These are phyloP conservation scores for Platanus orientalis DNA, from an alignment of 164 flowering plant species.

Conservation along the genomic window DNA sequence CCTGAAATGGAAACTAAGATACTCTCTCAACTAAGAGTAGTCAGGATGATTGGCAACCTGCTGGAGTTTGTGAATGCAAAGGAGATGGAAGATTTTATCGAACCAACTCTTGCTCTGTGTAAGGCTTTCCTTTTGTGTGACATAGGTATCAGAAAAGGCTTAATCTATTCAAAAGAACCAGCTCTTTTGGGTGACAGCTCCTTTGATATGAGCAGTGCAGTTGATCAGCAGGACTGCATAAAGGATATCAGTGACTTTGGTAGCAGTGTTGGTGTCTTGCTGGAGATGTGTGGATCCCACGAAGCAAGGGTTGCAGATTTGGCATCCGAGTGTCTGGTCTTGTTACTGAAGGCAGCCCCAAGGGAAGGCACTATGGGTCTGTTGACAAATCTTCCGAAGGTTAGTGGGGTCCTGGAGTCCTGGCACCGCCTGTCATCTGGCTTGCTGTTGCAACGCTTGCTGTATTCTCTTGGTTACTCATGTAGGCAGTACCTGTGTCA, in stretches of 20 bases:
- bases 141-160: slow-evolving; percentile 40
- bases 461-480: slow-evolving; percentile 76
- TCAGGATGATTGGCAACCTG: slow-evolving; percentile 79
- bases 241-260: slow-evolving; percentile 77
- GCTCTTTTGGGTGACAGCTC: slow-evolving; percentile 44
- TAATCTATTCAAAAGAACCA: slow-evolving; percentile 51
- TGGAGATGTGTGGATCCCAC: slow-evolving; percentile 47
- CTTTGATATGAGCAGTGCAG: slow-evolving; percentile 24
- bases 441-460: slow-evolving; percentile 49
- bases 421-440: slow-evolving; percentile 30
- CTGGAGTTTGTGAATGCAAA: slow-evolving; percentile 79
- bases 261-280: slow-evolving; percentile 56
- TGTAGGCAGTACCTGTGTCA: slow-evolving; percentile 70
- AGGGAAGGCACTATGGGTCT: slow-evolving; percentile 83
- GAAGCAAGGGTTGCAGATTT: slow-evolving; percentile 56
- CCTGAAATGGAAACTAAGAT: slow-evolving; percentile 79
- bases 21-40: slow-evolving; percentile 77
- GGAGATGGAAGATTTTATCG: slow-evolving; percentile 90
- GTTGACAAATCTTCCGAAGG: slow-evolving; percentile 72
- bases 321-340: slow-evolving; percentile 80
- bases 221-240: slow-evolving; percentile 50
- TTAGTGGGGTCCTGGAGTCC: slow-evolving; percentile 49
- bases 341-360: slow-evolving; percentile 74
- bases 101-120: slow-evolving; percentile 79
- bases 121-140: slow-evolving; percentile 71